These are phyloP conservation scores for Xylaria telfairii DNA, from an alignment of 495 filamentous ascomycete genomes.

Conservation along the genomic window DNA sequence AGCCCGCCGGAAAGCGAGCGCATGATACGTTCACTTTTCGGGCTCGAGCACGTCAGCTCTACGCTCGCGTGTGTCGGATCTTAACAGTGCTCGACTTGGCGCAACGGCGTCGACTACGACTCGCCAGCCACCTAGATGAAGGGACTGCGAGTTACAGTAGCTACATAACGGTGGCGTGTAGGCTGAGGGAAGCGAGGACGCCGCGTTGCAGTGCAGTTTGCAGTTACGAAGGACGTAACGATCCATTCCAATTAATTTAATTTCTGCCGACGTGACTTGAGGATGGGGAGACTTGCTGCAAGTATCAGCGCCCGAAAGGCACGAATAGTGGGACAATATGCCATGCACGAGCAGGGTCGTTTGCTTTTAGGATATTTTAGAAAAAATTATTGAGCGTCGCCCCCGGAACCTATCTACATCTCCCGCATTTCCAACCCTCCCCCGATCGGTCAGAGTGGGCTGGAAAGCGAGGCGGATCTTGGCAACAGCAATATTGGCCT, in stretches of 20 bases:
- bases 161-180: conserved; percentile 12
- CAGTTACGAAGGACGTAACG: conserved; percentile 34
- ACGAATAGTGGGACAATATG: conserved; percentile 22
- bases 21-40: neutral
- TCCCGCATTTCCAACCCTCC: conserved; percentile 6
- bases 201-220: conserved; percentile 28
- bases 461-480: conserved; percentile 26
- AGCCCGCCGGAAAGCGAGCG: conserved; percentile 21
- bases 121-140: conserved; percentile 12
- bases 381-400: conserved; percentile 31
- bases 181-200: conserved; percentile 15
- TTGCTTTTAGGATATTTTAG: conserved; percentile 43
- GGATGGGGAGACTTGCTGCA: conserved; percentile 5
- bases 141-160: neutral
- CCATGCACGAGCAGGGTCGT: conserved; percentile 37
- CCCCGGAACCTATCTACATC: neutral
- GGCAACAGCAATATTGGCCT: conserved; percentile 31
- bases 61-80: conserved; percentile 11
- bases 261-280: conserved; percentile 17
- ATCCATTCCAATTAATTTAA: conserved; percentile 41
- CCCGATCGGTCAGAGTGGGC: conserved; percentile 10
- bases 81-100: conserved; percentile 11
- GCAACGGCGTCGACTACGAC: neutral
- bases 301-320: conserved; percentile 8
- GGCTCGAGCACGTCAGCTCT: conserved; percentile 29